phyloP scores from a whole-genome alignment of 768 basidiomycete species.

The Chlorophyllum brunneum region DNA sequence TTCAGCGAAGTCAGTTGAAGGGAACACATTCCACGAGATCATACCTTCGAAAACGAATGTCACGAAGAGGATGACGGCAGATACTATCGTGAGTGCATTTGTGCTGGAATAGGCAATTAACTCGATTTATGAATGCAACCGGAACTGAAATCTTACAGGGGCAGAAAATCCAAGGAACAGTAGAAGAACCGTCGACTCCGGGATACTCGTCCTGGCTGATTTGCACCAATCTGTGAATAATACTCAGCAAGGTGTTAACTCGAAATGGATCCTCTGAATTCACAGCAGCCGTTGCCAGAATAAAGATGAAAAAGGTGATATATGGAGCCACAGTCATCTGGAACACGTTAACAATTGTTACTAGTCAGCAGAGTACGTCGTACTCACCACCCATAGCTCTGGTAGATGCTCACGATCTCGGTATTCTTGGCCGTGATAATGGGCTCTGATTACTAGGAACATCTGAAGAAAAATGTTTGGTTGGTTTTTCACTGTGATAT shows the following conservation, averaged over 20 bases:
- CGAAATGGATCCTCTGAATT: constrained; percentile 2
- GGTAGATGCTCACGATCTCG: constrained; percentile 29
- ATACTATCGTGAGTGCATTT: constrained; percentile 33
- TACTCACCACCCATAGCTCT: constrained; percentile 34
- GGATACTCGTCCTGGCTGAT: constrained; percentile 31
- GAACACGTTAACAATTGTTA: neutral
- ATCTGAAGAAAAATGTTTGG: constrained; percentile 27
- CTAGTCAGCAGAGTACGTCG: neutral
- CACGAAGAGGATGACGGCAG: constrained; percentile 35
- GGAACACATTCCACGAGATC: neutral
- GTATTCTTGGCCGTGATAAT: constrained; percentile 29
- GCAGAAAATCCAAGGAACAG: constrained; percentile 37
- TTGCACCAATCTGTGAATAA: constrained; percentile 31
- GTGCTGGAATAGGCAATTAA: constrained; percentile 28
- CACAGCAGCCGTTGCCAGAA: constrained; percentile 40
- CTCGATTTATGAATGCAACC: neutral
- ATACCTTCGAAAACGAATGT: constrained; percentile 38
- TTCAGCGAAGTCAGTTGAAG: neutral
- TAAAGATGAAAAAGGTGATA: constrained; percentile 31
- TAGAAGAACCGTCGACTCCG: constrained; percentile 50
- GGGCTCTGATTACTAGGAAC: constrained; percentile 37
- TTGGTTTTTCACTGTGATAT: neutral
- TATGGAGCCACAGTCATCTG: constrained; percentile 43
- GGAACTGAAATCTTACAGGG: constrained; percentile 28
- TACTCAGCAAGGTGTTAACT: neutral